Percentiles rank a stretch among this genome's conserved stretches.
These are phyloP conservation scores for Corylus heterophylla DNA, from an alignment of 306 rosid species.

Conservation along the genomic window DNA sequence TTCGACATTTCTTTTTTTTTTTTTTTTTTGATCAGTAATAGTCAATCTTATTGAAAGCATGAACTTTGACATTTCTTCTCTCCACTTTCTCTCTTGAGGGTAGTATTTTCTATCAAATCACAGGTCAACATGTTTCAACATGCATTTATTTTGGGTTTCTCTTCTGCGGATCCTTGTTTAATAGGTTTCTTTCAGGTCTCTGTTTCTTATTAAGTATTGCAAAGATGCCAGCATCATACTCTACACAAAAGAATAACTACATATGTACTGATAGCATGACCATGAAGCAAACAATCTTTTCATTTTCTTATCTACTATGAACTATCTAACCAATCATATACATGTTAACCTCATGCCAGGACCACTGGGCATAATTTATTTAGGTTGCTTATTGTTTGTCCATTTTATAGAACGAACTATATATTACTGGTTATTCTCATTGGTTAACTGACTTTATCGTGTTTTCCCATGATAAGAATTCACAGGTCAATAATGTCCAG, in stretches of 20 bases:
- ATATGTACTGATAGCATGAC: constrained; percentile 8
- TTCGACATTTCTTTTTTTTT: too few species aligned
- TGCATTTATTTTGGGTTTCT: constrained; percentile 8
- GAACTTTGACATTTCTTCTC: not conserved
- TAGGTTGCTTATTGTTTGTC: constrained; percentile 15
- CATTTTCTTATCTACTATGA: not conserved
- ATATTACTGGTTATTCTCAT: not conserved
- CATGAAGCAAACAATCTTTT: not conserved
- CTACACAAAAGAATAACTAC: not conserved
- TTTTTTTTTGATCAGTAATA: too few species aligned
- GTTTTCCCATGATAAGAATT: constrained; percentile 29
- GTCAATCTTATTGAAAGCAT: too few species aligned
- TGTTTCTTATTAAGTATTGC: not conserved
- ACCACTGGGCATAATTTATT: not conserved
- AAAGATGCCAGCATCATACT: too few species aligned
- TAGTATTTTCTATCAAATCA: not conserved
- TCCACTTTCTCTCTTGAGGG: not conserved
- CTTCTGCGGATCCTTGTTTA: not conserved
- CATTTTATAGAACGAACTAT: constrained; percentile 21
- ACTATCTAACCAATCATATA: not conserved
- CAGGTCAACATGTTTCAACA: not conserved
- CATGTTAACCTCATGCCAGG: not conserved
- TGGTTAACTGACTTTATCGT: not conserved
- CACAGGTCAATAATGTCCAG: constrained; percentile 47
- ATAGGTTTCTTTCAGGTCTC: not conserved